phyloP scores from a whole-genome alignment of 352 stramenopile species.

The Globisporangium megalacanthum region DNA sequence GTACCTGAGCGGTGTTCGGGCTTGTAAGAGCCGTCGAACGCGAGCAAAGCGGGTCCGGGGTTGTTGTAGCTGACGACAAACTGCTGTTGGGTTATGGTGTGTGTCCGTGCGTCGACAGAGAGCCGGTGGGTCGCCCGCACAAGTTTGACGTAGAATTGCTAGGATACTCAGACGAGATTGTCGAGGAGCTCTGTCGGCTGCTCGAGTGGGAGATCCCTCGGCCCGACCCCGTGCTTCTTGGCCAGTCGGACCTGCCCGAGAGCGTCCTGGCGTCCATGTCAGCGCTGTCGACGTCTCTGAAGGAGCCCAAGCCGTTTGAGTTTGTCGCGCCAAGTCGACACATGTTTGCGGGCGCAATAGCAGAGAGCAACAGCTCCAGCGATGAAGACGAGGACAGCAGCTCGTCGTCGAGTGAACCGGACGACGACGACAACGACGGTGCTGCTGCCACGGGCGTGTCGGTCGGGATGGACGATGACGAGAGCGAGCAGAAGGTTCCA shows the following conservation, averaged over 20 bases:
- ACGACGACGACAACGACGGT: conserved; percentile 22
- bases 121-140: conserved; percentile 75
- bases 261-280: conserved; percentile 19
- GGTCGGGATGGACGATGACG: conserved; percentile 32
- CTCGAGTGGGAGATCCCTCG: conserved; percentile 76
- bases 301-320: conserved; percentile 43
- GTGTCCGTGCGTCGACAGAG: conserved; percentile 18
- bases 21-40: background rate
- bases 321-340: conserved; percentile 67
- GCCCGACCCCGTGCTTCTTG: conserved; percentile 58
- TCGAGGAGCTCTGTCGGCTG: conserved; percentile 69
- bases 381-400: conserved; percentile 46
- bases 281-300: conserved; percentile 12
- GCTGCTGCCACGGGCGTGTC: conserved; percentile 5
- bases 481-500: conserved; percentile 18
- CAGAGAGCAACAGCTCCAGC: conserved; percentile 53
- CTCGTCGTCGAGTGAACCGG: conserved; percentile 48
- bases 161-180: conserved; percentile 82
- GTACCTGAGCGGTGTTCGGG: conserved; percentile 2
- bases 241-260: conserved; percentile 49
- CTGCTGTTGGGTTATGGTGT: background rate
- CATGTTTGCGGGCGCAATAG: conserved; percentile 69
- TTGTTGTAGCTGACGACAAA: background rate
- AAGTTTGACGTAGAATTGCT: conserved; percentile 83
- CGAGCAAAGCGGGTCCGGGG: background rate